Percentiles rank a stretch among this genome's conserved stretches.
Evolutionary conservation across 1,139 yeast species (phyloP).

Genomic region (Geotrichum phurueaensis): DNA sequence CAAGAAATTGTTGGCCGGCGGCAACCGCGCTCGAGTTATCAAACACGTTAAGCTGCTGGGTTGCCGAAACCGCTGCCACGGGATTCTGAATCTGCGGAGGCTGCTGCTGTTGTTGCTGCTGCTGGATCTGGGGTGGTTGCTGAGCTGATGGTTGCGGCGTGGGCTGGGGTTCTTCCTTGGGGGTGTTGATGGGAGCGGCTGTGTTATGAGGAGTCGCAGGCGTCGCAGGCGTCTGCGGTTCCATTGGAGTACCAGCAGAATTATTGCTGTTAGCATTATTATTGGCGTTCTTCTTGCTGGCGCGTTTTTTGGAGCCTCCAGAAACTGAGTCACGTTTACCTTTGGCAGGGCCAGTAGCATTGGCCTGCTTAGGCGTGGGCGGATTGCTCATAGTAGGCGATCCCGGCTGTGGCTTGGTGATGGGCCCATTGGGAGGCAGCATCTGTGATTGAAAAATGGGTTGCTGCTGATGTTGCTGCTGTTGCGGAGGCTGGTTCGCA

Average conservation of each 20-base stretch:
- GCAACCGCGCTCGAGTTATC: constrained; percentile 9
- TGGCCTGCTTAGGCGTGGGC: constrained; percentile 44
- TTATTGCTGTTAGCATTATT: constrained; percentile 23
- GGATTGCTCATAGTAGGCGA: constrained; percentile 37
- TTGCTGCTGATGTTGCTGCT: constrained; percentile 20
- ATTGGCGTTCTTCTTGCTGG: constrained; percentile 21
- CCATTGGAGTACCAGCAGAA: constrained; percentile 31
- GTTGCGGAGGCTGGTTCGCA: constrained; percentile 19
- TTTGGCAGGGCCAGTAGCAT: constrained; percentile 39
- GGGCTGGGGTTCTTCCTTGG: constrained; percentile 2
- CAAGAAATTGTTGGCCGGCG: constrained; percentile 22
- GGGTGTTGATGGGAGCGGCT: constrained; percentile 5
- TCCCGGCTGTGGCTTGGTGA: constrained; percentile 29
- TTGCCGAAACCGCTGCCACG: constrained; percentile 2
- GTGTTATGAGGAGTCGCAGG: constrained; percentile 35
- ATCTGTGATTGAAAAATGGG: constrained; percentile 20
- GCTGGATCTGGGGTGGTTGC: constrained; percentile 8
- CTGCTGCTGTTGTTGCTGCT: constrained; percentile 5
- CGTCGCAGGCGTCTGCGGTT: constrained; percentile 38
- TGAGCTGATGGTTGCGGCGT: constrained; percentile 4
- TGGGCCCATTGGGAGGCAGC: constrained; percentile 32
- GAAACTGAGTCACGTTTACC: constrained; percentile 36
- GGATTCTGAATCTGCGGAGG: neutral
- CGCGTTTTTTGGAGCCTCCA: constrained; percentile 21
- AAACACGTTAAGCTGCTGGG: neutral